A percentile compares a stretch with the other conserved stretches of the same genome.
These are phyloP conservation scores for Entomortierella lignicola DNA, from an alignment of 192 early-diverging fungal species.

Conservation along the genomic window DNA sequence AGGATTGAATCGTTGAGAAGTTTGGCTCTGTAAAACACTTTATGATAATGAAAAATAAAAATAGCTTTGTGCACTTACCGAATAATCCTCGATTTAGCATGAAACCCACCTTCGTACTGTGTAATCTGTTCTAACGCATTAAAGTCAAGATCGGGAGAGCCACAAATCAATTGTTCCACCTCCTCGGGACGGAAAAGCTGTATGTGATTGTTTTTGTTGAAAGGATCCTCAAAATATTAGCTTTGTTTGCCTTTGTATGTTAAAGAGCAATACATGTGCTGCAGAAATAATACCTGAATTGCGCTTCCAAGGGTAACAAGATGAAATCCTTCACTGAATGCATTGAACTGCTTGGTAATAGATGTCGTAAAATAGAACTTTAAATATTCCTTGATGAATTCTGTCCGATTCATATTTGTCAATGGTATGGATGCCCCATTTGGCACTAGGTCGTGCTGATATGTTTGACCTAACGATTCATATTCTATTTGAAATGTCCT, in stretches of 20 bases:
- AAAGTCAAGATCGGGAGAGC: conserved; percentile 88
- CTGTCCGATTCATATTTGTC: conserved; percentile 77
- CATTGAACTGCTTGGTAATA: conserved; percentile 75
- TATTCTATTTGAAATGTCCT: conserved; percentile 86
- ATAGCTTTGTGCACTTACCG: conserved; percentile 40
- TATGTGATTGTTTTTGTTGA: background rate
- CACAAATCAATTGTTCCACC: conserved; percentile 89
- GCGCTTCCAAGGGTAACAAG: conserved; percentile 73
- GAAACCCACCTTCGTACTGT: conserved; percentile 89
- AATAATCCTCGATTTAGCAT: conserved; percentile 70
- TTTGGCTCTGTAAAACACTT: too few relatives aligned
- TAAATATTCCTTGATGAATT: conserved; percentile 85
- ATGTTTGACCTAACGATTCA: conserved; percentile 69
- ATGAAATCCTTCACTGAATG: conserved; percentile 88
- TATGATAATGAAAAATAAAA: too few relatives aligned
- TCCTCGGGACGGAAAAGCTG: conserved; percentile 89
- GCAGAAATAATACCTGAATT: conserved; percentile 51
- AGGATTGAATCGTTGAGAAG: background rate
- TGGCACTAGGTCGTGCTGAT: conserved; percentile 73
- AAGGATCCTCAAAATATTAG: too few relatives aligned
- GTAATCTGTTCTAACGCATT: conserved; percentile 79
- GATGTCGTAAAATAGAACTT: conserved; percentile 82
- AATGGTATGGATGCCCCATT: conserved; percentile 72
- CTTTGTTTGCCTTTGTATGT: background rate
- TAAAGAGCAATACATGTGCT: background rate